Percentiles rank a stretch among this genome's conserved stretches.
Evolutionary conservation across 1,284 basidiomycete genomes (phyloP).

Genomic region (Pisolithus thermaeus): DNA sequence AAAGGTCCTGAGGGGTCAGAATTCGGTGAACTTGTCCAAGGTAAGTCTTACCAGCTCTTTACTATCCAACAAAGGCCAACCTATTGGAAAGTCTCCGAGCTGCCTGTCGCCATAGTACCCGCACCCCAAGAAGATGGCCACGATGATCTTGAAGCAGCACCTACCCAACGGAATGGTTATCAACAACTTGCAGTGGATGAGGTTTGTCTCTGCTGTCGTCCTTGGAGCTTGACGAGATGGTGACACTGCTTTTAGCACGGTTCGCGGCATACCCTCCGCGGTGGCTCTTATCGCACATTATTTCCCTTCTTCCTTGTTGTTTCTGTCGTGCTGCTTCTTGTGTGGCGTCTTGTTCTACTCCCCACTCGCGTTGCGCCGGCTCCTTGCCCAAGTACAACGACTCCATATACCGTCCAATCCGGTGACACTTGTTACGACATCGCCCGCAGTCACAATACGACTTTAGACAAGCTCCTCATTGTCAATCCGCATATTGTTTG

Average conservation of each 20-base stretch:
- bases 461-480: constrained; percentile 47
- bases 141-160: constrained; percentile 57
- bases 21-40: constrained; percentile 49
- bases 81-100: constrained; percentile 17
- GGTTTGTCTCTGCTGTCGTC: constrained; percentile 34
- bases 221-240: constrained; percentile 8
- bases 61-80: neutral
- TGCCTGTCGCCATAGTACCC: constrained; percentile 16
- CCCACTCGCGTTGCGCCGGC: constrained; percentile 32
- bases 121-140: constrained; percentile 26
- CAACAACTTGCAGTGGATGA: constrained; percentile 45
- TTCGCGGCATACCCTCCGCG: constrained; percentile 28
- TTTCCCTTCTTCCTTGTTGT: constrained; percentile 73
- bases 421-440: constrained; percentile 73
- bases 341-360: constrained; percentile 55
- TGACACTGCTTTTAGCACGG: constrained; percentile 22
- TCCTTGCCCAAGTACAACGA: constrained; percentile 46
- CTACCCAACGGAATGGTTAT: constrained; percentile 49
- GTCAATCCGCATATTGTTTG: constrained; percentile 55
- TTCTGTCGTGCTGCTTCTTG: constrained; percentile 56
- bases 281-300: constrained; percentile 51
- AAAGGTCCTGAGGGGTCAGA: constrained; percentile 46
- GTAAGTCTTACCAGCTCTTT: constrained; percentile 22
- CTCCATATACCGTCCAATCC: constrained; percentile 45
- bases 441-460: constrained; percentile 43